phyloP scores from a whole-genome alignment of 2,329 filamentous ascomycete genomes.

The Chlorencoelia australis region DNA sequence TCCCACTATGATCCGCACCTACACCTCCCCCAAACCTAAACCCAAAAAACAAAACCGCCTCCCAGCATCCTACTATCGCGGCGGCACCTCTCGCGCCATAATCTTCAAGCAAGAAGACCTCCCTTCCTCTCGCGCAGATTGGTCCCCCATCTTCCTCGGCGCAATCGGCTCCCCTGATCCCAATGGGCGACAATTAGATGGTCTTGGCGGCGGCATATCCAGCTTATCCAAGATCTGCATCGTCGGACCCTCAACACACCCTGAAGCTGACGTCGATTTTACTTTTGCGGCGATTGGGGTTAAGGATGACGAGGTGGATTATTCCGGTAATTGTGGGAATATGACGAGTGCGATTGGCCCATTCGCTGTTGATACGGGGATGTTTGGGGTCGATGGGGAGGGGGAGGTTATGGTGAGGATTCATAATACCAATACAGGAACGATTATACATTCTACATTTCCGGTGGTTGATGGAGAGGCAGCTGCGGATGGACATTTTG shows the following conservation, averaged over 20 bases:
- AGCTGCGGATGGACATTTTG: constrained; percentile 41
- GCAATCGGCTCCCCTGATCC: constrained; percentile 57
- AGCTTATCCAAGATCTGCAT: constrained; percentile 64
- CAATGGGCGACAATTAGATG: constrained; percentile 60
- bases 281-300: constrained; percentile 64
- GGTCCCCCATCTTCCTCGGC: constrained; percentile 45
- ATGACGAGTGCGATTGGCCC: constrained; percentile 60
- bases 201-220: constrained; percentile 59
- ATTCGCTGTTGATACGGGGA: constrained; percentile 45
- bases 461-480: constrained; percentile 38
- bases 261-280: constrained; percentile 52
- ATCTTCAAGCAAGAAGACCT: constrained; percentile 46
- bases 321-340: constrained; percentile 66
- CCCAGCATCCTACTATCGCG: constrained; percentile 51
- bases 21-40: neutral
- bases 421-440: constrained; percentile 62
- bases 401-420: constrained; percentile 43
- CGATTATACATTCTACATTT: constrained; percentile 51
- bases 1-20: too few species aligned
- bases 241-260: constrained; percentile 39
- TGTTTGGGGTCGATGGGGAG: constrained; percentile 29
- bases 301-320: constrained; percentile 48
- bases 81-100: constrained; percentile 59
- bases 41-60: constrained; percentile 25
- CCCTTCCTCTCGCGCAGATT: constrained; percentile 34